A percentile compares a stretch with the other conserved stretches of the same genome.
Evolutionary conservation across 1,284 basidiomycete species (phyloP).

Genomic region (Athelia psychrophila): DNA sequence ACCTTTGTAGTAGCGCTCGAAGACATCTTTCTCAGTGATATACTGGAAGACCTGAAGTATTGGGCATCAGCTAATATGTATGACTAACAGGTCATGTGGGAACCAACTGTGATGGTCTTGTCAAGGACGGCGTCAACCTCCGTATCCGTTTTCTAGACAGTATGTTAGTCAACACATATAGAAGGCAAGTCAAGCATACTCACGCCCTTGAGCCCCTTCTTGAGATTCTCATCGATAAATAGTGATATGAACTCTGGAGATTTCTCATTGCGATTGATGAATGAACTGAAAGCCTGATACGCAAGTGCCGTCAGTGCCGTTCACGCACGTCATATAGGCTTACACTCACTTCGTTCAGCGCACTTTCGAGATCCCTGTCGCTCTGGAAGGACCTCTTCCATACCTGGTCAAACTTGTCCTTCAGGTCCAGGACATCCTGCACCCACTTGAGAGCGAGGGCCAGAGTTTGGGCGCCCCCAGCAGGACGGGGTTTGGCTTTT

Average conservation of each 20-base stretch:
- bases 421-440: conserved; percentile 86
- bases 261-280: conserved; percentile 88
- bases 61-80: no score
- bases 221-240: conserved; percentile 97
- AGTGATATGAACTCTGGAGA: conserved; percentile 95
- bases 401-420: conserved; percentile 86
- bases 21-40: conserved; percentile 94
- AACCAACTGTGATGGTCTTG: conserved; percentile 92
- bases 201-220: conserved; percentile 93
- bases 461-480: conserved; percentile 43
- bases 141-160: conserved; percentile 82
- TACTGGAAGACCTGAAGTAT: conserved; percentile 98
- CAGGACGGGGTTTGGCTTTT: conserved; percentile 56
- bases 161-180: no score
- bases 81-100: no score
- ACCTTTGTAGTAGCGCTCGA: conserved; percentile 97
- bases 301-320: neutral
- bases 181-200: conserved; percentile 28
- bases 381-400: conserved; percentile 71
- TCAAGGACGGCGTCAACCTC: conserved; percentile 90
- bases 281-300: conserved; percentile 84
- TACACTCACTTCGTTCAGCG: conserved; percentile 78
- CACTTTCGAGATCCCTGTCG: conserved; percentile 81
- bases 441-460: conserved; percentile 88
- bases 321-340: neutral